Evolutionary conservation across 441 rosid genomes (phyloP), one percentile per base, ranked within the genome.

Genomic region (Omphalea diandra): DNA sequence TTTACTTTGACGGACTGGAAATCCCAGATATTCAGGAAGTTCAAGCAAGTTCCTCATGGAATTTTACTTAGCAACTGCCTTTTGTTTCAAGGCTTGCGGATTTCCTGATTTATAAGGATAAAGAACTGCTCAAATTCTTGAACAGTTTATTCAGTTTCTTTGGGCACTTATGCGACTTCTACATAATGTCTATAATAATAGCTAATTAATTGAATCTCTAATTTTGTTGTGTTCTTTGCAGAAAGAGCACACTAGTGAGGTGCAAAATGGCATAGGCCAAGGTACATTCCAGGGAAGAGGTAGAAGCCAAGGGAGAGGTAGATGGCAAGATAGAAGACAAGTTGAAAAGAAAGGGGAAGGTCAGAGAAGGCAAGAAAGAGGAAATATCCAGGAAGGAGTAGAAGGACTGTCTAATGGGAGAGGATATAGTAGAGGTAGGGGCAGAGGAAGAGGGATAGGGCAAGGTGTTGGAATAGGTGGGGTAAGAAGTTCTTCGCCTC

Each of bases 331-430:
- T 22, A 62, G 17, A 40, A 4, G 20, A 41, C 33, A 40, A 12
- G 49, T 62, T 22, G 49, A 62, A 40, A 62, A 62, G 27, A 50
- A 4, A 40, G 65, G 50, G 50, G 9, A 62, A 41, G 32, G 20
- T 12, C 15, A 24, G 12, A 62, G 33, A 24, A 1, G 15, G 47
- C 46, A 35, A 35, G 46, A 56, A 31, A 32, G 4, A 17, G 62
- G 41, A 3, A 18, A 57, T 4, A 18, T 7, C 22, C 40, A 57
- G n/a, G 40, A 32, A 57, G 15, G 40, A 14, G 43, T 29, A 17
- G 9, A 11, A 38, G 46, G 17, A 36, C 29, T 20, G 46, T 60
- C 64, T 36, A 20, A 10, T 60, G 29, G 9, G 29, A 35, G 56
- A 24, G 56, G 3, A 10, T 24, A 52, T 22, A 29, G 8, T 22